A percentile compares a stretch with the other conserved stretches of the same genome.
Conservation (phyloP, 192 early-diverging fungal species). For the Blastocladiella britannica region DNA sequence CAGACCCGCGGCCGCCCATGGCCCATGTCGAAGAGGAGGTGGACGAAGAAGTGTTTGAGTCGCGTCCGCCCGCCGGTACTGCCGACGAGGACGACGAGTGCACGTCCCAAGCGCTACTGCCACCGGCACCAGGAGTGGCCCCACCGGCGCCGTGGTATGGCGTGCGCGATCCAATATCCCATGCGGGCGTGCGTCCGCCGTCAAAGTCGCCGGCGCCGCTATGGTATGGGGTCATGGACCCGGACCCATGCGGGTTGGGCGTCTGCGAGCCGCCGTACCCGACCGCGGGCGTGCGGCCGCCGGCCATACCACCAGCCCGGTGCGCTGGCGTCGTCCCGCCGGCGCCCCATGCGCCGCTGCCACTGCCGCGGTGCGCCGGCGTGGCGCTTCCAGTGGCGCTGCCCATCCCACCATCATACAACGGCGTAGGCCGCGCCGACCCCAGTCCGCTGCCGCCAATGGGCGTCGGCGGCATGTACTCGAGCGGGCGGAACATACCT, state of each 20-base stretch:
- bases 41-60: too few relatives aligned
- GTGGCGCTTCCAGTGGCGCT: constrained; percentile 2
- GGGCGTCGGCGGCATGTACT: constrained; percentile 8
- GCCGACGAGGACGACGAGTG: constrained; percentile 9
- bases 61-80: constrained; percentile 6
- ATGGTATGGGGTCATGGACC: constrained; percentile 13
- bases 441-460: constrained; percentile 1
- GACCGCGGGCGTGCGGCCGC: constrained; percentile 6
- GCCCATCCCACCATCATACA: constrained; percentile 2
- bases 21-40: too few relatives aligned
- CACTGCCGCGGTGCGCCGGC: constrained; percentile 7
- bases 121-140: constrained; percentile 11
- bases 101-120: constrained; percentile 18
- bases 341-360: constrained; percentile 1
- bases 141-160: constrained; percentile 26
- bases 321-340: not conserved
- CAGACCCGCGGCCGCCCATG: too few relatives aligned
- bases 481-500: constrained; percentile 26
- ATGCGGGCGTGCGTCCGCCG: constrained; percentile 26
- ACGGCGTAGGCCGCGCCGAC: constrained; percentile 1
- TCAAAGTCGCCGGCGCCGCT: constrained; percentile 2
- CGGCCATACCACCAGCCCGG: constrained; percentile 3
- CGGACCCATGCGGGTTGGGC: constrained; percentile 13
- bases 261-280: constrained; percentile 1
- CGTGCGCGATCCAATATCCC: constrained; percentile 28